Conservation (phyloP, 2,329 filamentous ascomycete genomes). For the Phaeosphaeriaceae sp. region DNA sequence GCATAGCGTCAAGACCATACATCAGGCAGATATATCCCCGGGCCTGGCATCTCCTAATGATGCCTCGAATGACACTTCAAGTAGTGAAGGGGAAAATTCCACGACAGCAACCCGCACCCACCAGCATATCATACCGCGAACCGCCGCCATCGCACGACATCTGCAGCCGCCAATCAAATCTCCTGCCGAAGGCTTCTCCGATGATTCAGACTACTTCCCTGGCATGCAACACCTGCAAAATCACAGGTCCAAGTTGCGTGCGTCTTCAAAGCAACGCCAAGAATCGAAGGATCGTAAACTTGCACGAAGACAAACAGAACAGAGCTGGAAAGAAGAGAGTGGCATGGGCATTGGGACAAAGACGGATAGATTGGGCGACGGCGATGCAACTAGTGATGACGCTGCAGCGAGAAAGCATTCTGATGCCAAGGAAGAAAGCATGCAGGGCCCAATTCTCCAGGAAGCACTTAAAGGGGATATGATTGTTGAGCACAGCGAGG, state of each 20-base stretch:
- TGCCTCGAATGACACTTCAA: conserved; percentile 41
- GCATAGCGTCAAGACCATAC: conserved; percentile 32
- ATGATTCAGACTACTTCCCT: conserved; percentile 52
- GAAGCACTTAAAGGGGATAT: conserved; percentile 45
- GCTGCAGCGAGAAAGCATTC: conserved; percentile 5
- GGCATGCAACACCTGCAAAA: conserved; percentile 42
- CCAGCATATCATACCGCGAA: conserved; percentile 33
- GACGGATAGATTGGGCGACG: conserved; percentile 56
- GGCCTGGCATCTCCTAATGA: conserved; percentile 44
- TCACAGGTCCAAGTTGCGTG: conserved; percentile 24
- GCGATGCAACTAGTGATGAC: conserved; percentile 33
- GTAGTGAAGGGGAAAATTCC: conserved; percentile 27
- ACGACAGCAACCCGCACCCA: conserved; percentile 21
- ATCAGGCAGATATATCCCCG: conserved; percentile 27
- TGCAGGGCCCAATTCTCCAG: conserved; percentile 33
- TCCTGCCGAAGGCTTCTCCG: conserved; percentile 49
- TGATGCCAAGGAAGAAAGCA: conserved; percentile 3
- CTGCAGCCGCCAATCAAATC: conserved; percentile 37
- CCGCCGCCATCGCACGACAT: conserved; percentile 39
- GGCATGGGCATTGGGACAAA: conserved; percentile 54
- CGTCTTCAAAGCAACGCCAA: conserved; percentile 38
- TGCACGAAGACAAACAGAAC: conserved; percentile 40
- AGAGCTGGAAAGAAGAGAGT: conserved; percentile 54
- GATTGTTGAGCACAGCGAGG: conserved; percentile 39
- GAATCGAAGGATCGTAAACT: conserved; percentile 45